Evolutionary conservation across 2,329 filamentous ascomycete species (phyloP), one percentile per base, ranked within the genome.

Genomic region (Seiridium unicorne): DNA sequence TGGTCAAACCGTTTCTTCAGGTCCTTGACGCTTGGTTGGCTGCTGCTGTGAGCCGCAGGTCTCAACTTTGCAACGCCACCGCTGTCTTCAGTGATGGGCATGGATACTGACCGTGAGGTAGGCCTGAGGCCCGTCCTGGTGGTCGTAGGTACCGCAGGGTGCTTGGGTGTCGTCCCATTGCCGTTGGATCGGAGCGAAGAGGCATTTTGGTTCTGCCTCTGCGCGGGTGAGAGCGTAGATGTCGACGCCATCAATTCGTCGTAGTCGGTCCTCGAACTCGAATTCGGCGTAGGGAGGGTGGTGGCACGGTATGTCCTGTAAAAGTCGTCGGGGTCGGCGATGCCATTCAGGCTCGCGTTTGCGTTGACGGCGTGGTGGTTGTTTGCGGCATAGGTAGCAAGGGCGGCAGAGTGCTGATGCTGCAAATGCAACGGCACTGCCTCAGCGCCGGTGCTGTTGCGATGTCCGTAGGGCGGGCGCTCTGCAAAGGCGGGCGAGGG

Each of bases 1-100:
- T 88, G 86, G 73, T 94, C 90, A 76, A 94, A 95, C 58, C 85
- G 88, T 74, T 89, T 91, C 68, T 91, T 88, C 63, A 95, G 80
- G 70, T 95, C 91, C 75, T 89, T 92, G 66, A 95, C 90, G 62
- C 89, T 93, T n/a, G 87, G 81, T 65, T 89, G 83, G 56, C 69
- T 70, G 35, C 66, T 68, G 64, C 62, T 65, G 77, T 74, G 68
- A 53, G 58, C 47, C 61, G 67, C 53, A 58, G 65, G 62, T 62
- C 63, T 70, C 56, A 73, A 65, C 62, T 70, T 76, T 60, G 64
- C 63, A 54, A 64, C 65, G 58, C 70, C 64, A 51, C 65, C 65
- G 46, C 72, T 65, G 64, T 74, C 79, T 66, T 79, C 79, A 62
- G 82, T 82, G 55, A 83, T 69, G 44, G 85, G 84, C 65, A 80